phyloP scores from a whole-genome alignment of 2,329 filamentous ascomycete genomes.

The Colletotrichum tropicicola region DNA sequence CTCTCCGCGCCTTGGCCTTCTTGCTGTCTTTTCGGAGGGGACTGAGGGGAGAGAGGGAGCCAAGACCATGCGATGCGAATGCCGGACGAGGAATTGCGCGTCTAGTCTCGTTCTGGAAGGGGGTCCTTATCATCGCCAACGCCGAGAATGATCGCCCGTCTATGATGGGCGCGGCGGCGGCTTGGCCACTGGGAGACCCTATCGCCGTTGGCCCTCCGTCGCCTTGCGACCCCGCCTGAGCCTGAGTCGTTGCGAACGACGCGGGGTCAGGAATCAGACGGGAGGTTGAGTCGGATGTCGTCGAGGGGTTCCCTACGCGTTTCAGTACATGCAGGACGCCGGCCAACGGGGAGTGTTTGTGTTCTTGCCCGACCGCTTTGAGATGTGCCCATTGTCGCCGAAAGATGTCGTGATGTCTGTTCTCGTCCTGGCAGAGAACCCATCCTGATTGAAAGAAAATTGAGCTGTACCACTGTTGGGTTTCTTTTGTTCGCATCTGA shows the following conservation, averaged over 20 bases:
- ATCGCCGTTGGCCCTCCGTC: background rate
- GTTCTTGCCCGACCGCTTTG: too few relatives aligned
- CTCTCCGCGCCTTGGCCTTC: background rate
- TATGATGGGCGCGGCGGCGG: background rate
- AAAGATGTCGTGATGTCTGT: too few relatives aligned
- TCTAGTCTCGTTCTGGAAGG: constrained; percentile 9
- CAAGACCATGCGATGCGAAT: constrained; percentile 13
- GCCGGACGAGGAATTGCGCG: constrained; percentile 3
- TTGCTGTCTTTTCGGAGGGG: background rate
- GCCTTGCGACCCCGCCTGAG: constrained; percentile 8
- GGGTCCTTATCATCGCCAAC: constrained; percentile 5
- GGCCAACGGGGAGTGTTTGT: constrained; percentile 9
- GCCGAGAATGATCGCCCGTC: constrained; percentile 10
- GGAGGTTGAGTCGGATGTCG: constrained; percentile 6
- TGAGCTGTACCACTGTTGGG: too few relatives aligned
- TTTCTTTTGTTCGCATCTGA: too few relatives aligned
- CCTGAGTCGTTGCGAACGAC: constrained; percentile 3
- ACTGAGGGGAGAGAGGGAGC: background rate
- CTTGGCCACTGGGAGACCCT: constrained; percentile 12
- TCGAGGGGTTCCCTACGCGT: constrained; percentile 13
- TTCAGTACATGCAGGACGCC: constrained; percentile 27
- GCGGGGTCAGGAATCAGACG: constrained; percentile 1
- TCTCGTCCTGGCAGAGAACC: too few relatives aligned
- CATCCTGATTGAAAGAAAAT: too few relatives aligned
- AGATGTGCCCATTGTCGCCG: too few relatives aligned